Conservation (phyloP, 129 eudicot species). For the Saussurea involucrata region DNA sequence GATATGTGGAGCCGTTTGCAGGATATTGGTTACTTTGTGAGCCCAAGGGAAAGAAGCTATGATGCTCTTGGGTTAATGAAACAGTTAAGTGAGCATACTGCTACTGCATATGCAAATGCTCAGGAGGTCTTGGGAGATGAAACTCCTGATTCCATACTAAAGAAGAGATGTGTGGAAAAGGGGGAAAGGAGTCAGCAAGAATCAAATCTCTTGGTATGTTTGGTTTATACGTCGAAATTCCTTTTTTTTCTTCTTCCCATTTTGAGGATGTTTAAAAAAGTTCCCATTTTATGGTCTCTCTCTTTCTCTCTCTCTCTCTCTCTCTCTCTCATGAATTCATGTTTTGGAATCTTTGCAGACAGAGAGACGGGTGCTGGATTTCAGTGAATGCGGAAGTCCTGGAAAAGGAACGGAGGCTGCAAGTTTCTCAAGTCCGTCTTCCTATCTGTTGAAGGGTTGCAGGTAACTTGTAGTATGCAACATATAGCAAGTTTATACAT, state of each 20-base stretch:
- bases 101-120: slow-evolving; percentile 77
- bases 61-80: slow-evolving; percentile 92
- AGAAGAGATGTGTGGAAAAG: slow-evolving; percentile 35
- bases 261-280: not conserved
- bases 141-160: slow-evolving; percentile 74
- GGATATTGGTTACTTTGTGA: slow-evolving; percentile 84
- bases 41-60: slow-evolving; percentile 73
- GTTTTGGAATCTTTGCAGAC: slow-evolving; percentile 36
- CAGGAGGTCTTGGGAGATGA: slow-evolving; percentile 84
- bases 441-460: slow-evolving; percentile 69
- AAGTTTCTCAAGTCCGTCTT: slow-evolving; percentile 59
- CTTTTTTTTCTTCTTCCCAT: not conserved
- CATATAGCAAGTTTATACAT: slow-evolving; percentile 8
- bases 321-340: not conserved
- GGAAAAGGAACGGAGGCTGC: slow-evolving; percentile 41
- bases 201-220: slow-evolving; percentile 55
- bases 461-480: slow-evolving; percentile 37
- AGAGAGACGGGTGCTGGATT: slow-evolving; percentile 82
- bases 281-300: too few species aligned
- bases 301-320: not conserved
- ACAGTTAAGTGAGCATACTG: slow-evolving; percentile 78
- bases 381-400: slow-evolving; percentile 83
- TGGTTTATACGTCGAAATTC: not conserved
- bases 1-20: slow-evolving; percentile 16
- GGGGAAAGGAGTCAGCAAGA: slow-evolving; percentile 30